Conservation (phyloP, 2,329 filamentous ascomycete species). For the Aspergillus ochraceoroseus region DNA sequence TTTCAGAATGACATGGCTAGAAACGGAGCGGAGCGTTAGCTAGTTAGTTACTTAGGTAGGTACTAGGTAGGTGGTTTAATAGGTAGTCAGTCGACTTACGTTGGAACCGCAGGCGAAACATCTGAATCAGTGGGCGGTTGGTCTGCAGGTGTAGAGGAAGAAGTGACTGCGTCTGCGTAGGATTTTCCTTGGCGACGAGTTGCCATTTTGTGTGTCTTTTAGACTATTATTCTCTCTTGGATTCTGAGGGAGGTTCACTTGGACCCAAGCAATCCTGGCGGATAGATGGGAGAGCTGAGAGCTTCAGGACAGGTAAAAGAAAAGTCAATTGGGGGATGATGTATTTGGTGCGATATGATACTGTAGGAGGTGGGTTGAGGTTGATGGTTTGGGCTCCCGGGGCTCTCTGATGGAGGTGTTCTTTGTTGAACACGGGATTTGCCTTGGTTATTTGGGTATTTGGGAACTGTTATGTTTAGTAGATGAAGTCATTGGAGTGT, state of each 20-base stretch:
- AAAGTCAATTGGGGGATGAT: too few species aligned
- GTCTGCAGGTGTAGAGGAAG: slow-evolving; percentile 29
- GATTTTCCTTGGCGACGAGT: slow-evolving; percentile 30
- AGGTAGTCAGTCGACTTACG: too few species aligned
- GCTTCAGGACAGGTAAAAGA: neutral
- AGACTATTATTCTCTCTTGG: too few species aligned
- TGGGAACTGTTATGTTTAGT: slow-evolving; percentile 4
- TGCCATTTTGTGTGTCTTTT: slow-evolving; percentile 26
- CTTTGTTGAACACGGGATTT: too few species aligned
- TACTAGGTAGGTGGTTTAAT: too few species aligned
- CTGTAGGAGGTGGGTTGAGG: too few species aligned
- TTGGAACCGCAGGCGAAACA: slow-evolving; percentile 76
- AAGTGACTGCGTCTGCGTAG: slow-evolving; percentile 26
- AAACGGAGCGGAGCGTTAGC: too few species aligned
- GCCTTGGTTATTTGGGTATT: neutral
- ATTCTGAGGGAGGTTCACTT: too few species aligned
- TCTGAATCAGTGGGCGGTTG: slow-evolving; percentile 56
- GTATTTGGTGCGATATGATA: too few species aligned
- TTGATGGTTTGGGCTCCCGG: neutral
- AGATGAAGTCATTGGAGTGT: slow-evolving; percentile 8
- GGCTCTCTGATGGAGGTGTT: slow-evolving; percentile 6
- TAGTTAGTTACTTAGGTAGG: too few species aligned
- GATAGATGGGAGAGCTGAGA: neutral
- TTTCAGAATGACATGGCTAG: slow-evolving; percentile 75
- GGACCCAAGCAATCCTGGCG: too few species aligned